These are phyloP conservation scores for Aspergillus cristatus DNA, from an alignment of 495 filamentous ascomycete genomes.

Conservation along the genomic window DNA sequence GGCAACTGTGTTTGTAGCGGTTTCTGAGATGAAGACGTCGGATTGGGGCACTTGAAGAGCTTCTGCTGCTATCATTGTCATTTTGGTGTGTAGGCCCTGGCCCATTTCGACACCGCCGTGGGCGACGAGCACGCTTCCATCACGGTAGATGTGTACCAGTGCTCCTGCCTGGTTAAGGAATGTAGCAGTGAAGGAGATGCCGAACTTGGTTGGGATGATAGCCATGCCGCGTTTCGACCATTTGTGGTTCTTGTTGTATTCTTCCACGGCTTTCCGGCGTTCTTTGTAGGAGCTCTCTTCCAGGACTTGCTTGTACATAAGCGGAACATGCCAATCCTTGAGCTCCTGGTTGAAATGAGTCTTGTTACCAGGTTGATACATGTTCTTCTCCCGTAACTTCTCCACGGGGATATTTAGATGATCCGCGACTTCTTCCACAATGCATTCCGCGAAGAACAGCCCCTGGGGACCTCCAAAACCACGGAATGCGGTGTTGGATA, in stretches of 20 bases:
- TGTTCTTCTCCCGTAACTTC: conserved; percentile 75
- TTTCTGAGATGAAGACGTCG: conserved; percentile 37
- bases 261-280: conserved; percentile 65
- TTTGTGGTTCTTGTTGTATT: conserved; percentile 78
- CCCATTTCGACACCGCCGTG: conserved; percentile 99
- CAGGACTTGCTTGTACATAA: conserved; percentile 85
- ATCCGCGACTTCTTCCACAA: conserved; percentile 84
- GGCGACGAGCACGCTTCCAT: conserved; percentile 85
- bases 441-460: conserved; percentile 84
- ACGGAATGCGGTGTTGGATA: conserved; percentile 95
- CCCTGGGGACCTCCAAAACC: conserved; percentile 96
- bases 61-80: conserved; percentile 95
- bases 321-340: conserved; percentile 83
- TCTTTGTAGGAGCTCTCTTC: conserved; percentile 66
- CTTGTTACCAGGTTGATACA: conserved; percentile 69
- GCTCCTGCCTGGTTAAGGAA: conserved; percentile 94
- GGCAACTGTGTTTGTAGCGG: conserved; percentile 83
- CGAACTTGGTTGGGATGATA: conserved; percentile 93
- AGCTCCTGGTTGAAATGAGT: conserved; percentile 91
- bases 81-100: conserved; percentile 95
- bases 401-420: conserved; percentile 76
- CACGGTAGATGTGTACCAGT: conserved; percentile 94
- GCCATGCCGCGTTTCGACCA: conserved; percentile 94
- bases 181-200: conserved; percentile 86
- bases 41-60: conserved; percentile 61